These are phyloP conservation scores for Scleromitrula shiraiana DNA, from an alignment of 2,329 filamentous ascomycete genomes.

Conservation along the genomic window DNA sequence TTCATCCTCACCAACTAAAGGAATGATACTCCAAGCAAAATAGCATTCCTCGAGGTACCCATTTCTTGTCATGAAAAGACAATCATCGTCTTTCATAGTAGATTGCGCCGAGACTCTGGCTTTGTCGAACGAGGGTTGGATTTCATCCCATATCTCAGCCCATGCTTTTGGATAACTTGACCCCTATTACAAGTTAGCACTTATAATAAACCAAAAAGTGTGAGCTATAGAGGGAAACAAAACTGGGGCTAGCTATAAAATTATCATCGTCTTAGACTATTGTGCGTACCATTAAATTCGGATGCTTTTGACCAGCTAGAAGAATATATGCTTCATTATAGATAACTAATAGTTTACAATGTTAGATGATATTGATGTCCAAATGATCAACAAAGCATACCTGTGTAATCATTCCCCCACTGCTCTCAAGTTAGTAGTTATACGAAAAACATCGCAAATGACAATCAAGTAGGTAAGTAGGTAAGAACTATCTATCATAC, in stretches of 20 bases:
- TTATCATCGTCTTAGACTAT: not conserved
- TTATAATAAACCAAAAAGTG: too few species aligned
- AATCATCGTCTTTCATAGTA: conserved; percentile 78
- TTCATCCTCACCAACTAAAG: conserved; percentile 66
- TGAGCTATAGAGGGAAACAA: too few species aligned
- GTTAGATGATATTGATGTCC: not conserved
- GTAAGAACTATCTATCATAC: not conserved
- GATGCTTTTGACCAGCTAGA: conserved; percentile 70
- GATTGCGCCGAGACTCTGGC: conserved; percentile 66
- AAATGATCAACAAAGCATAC: not conserved
- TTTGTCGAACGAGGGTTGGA: conserved; percentile 59
- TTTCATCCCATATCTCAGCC: conserved; percentile 66
- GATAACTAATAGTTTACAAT: conserved; percentile 40
- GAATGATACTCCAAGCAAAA: conserved; percentile 63
- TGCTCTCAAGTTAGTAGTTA: not conserved
- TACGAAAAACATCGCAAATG: too few species aligned
- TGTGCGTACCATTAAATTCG: conserved; percentile 50
- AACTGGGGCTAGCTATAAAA: too few species aligned
- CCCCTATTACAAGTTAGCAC: conserved; percentile 36
- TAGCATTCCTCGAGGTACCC: conserved; percentile 71
- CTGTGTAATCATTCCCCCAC: conserved; percentile 61
- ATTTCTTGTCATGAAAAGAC: conserved; percentile 61
- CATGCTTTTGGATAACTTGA: conserved; percentile 57
- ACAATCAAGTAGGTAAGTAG: not conserved
- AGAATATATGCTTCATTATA: conserved; percentile 67